These are phyloP conservation scores for Solanum chaucha DNA, from an alignment of 257 asterid species.

Conservation along the genomic window DNA sequence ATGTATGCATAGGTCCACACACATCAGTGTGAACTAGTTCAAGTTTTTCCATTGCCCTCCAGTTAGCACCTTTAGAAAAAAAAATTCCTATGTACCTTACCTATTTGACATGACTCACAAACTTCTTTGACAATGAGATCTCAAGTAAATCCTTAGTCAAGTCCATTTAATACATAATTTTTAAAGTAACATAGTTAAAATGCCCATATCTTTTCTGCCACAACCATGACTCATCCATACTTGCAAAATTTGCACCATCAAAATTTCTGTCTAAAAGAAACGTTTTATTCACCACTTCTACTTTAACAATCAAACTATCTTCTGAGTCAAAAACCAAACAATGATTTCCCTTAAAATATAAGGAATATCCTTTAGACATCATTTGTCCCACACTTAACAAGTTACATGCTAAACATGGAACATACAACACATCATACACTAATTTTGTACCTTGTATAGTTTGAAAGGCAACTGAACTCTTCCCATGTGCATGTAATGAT, in stretches of 20 bases:
- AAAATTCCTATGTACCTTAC: too few relatives aligned
- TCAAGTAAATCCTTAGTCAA: background rate
- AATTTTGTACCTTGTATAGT: background rate
- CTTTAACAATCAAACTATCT: background rate
- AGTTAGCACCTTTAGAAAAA: too few relatives aligned
- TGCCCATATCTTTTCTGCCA: too few relatives aligned
- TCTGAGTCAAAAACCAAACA: background rate
- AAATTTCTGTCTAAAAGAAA: background rate
- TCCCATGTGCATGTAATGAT: background rate
- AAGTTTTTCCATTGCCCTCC: background rate
- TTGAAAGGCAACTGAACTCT: background rate
- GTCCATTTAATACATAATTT: background rate
- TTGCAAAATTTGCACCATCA: background rate
- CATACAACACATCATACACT: background rate
- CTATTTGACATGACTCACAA: background rate
- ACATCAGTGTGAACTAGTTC: background rate
- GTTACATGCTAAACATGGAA: background rate
- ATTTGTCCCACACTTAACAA: background rate
- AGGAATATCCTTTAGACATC: background rate
- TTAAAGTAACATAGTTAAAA: background rate
- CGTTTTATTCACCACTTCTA: background rate
- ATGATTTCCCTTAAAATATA: background rate
- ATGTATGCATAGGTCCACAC: background rate
- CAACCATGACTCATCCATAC: background rate
- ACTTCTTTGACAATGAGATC: background rate